These are phyloP conservation scores for Aspergillus jensenii DNA, from an alignment of 2,329 filamentous ascomycete species.

Conservation along the genomic window DNA sequence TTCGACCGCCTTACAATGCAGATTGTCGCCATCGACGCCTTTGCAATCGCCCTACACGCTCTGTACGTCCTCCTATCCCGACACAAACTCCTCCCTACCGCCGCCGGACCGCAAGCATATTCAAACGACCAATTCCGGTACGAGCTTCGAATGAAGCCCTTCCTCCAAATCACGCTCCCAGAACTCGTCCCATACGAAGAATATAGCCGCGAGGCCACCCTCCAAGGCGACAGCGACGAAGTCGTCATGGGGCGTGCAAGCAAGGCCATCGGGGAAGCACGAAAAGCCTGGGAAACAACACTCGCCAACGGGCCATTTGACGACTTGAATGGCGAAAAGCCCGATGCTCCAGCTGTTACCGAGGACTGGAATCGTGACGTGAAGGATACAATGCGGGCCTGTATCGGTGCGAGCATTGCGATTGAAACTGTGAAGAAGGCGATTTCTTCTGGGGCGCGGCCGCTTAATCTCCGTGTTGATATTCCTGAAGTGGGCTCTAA, in stretches of 20 bases:
- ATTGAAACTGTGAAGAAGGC: conserved; percentile 61
- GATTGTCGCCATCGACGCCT: conserved; percentile 59
- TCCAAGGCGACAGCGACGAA: conserved; percentile 45
- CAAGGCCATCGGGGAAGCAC: conserved; percentile 39
- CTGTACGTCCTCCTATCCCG: conserved; percentile 68
- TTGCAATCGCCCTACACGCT: conserved; percentile 53
- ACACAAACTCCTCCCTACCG: conserved; percentile 49
- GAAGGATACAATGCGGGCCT: conserved; percentile 65
- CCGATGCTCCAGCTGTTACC: conserved; percentile 52
- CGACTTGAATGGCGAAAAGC: conserved; percentile 9
- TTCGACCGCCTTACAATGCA: conserved; percentile 64
- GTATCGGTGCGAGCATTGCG: conserved; percentile 67
- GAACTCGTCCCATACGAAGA: conserved; percentile 65
- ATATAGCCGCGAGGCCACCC: conserved; percentile 50
- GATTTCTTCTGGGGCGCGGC: conserved; percentile 28
- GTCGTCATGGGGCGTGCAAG: conserved; percentile 42
- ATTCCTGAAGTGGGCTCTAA: conserved; percentile 41
- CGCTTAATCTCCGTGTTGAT: conserved; percentile 32
- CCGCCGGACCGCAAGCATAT: conserved; percentile 59
- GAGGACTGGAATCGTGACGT: conserved; percentile 62
- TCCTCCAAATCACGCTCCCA: conserved; percentile 67
- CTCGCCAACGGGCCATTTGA: conserved; percentile 40
- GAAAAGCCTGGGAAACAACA: conserved; percentile 45
- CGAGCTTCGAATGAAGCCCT: conserved; percentile 84
- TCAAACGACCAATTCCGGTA: conserved; percentile 69